phyloP scores from a whole-genome alignment of 1,284 basidiomycete genomes.

The Apiotrichum sp. region DNA sequence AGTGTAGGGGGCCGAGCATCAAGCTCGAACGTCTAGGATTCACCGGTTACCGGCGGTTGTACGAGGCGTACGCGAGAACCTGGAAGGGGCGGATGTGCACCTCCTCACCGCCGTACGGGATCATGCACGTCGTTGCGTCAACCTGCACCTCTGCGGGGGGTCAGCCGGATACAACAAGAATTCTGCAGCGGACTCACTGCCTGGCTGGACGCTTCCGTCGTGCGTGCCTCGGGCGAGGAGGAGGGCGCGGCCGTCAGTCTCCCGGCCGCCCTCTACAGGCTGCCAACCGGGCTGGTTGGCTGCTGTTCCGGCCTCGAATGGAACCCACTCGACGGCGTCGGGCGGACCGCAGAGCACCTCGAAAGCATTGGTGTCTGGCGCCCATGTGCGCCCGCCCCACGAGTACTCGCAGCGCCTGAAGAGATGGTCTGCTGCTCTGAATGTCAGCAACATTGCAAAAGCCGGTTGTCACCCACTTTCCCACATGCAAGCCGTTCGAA shows the following conservation, averaged over 20 bases:
- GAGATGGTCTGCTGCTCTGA: slow-evolving; percentile 35
- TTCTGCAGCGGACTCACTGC: slow-evolving; percentile 31
- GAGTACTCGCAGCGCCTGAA: slow-evolving; percentile 34
- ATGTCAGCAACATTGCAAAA: neutral
- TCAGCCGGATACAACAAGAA: no score
- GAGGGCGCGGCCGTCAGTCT: slow-evolving; percentile 33
- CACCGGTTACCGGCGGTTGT: neutral
- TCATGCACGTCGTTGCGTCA: slow-evolving; percentile 41
- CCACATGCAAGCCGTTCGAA: slow-evolving; percentile 40
- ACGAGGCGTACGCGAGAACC: slow-evolving; percentile 25
- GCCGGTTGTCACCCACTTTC: slow-evolving; percentile 46
- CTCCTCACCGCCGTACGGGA: slow-evolving; percentile 43
- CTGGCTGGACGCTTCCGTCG: slow-evolving; percentile 36
- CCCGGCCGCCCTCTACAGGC: slow-evolving; percentile 43
- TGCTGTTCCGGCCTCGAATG: slow-evolving; percentile 30
- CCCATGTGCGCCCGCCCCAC: slow-evolving; percentile 29
- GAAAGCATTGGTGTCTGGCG: slow-evolving; percentile 21
- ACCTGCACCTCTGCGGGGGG: slow-evolving; percentile 29
- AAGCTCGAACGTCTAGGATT: no score
- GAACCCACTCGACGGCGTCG: slow-evolving; percentile 39
- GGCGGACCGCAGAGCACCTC: slow-evolving; percentile 44
- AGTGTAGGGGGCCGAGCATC: no score
- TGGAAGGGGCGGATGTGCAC: slow-evolving; percentile 38
- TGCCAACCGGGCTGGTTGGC: slow-evolving; percentile 31
- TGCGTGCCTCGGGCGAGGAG: slow-evolving; percentile 38